Evolutionary conservation across 768 basidiomycete species (phyloP).

Genomic region (Leccinum rimulosum): DNA sequence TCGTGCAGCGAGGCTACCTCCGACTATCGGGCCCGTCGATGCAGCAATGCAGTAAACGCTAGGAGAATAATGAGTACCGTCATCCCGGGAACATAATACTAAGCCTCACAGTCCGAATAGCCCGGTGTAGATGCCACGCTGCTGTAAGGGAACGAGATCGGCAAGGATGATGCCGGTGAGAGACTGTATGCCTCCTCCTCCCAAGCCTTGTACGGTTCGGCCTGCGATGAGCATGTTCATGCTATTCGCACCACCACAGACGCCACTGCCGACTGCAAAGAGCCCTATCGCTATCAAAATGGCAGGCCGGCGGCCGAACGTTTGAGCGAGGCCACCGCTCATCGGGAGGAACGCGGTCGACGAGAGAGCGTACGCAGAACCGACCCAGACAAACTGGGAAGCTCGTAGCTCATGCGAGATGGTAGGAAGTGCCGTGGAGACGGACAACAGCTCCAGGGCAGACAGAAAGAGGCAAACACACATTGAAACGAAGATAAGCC

Average conservation of each 20-base stretch:
- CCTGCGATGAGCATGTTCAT: constrained; percentile 25
- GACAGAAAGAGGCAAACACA: constrained; percentile 26
- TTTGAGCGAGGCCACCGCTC: constrained; percentile 31
- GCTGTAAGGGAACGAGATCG: constrained; percentile 43
- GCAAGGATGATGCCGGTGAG: constrained; percentile 39
- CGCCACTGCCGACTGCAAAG: constrained; percentile 36
- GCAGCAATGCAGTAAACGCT: constrained; percentile 36
- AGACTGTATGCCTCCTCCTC: constrained; percentile 35
- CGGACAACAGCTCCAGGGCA: constrained; percentile 26
- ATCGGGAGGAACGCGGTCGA: constrained; percentile 38
- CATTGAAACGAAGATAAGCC: constrained; percentile 30
- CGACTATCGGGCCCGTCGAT: constrained; percentile 34
- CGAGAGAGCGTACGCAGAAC: constrained; percentile 35
- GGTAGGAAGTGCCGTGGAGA: constrained; percentile 34
- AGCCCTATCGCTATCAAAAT: constrained; percentile 23
- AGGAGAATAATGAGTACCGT: background rate
- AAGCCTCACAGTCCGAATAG: constrained; percentile 21
- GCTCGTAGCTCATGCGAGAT: constrained; percentile 30
- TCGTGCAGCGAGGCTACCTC: constrained; percentile 33
- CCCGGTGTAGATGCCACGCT: constrained; percentile 38
- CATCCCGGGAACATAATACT: background rate
- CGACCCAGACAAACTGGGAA: constrained; percentile 37
- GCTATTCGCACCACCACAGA: constrained; percentile 30
- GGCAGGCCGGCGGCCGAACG: constrained; percentile 31
- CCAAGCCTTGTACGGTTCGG: constrained; percentile 34